Percentiles rank a stretch among this genome's conserved stretches.
Evolutionary conservation across 371 early-diverging fungal species (phyloP).

Genomic region (Gilbertella persicaria): DNA sequence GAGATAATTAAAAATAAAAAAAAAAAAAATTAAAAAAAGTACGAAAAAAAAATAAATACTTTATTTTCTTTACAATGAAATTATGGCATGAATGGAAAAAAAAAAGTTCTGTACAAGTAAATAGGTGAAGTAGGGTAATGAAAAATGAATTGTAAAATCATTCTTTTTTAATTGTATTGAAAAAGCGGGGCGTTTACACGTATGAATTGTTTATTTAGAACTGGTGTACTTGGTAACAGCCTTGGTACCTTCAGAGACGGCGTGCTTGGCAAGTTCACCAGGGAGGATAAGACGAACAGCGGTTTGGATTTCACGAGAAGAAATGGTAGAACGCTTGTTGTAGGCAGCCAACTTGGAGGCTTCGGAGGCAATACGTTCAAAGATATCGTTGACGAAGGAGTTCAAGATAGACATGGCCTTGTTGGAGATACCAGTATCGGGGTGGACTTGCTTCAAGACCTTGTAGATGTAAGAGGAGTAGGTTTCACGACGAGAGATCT

Average conservation of each 20-base stretch:
- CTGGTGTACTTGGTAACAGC: conserved; percentile 96
- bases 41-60: not conserved
- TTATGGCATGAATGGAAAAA: conserved; percentile 21
- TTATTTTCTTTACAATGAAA: conserved; percentile 20
- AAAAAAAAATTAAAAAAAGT: not conserved
- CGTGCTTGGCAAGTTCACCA: conserved; percentile 97
- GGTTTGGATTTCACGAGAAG: conserved; percentile 95
- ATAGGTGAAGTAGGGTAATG: conserved; percentile 8
- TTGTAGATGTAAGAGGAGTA: conserved; percentile 96
- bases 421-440: conserved; percentile 97
- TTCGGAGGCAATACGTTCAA: conserved; percentile 90
- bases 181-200: conserved; percentile 9
- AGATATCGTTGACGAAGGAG: conserved; percentile 98
- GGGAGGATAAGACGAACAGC: conserved; percentile 93
- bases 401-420: conserved; percentile 98
- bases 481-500: conserved; percentile 80
- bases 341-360: conserved; percentile 93
- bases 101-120: conserved; percentile 24
- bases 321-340: conserved; percentile 96
- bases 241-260: conserved; percentile 98
- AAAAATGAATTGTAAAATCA: not conserved
- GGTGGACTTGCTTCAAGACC: conserved; percentile 97
- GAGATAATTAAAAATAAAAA: conserved; percentile 4
- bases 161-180: conserved; percentile 4
- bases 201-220: conserved; percentile 59